Evolutionary conservation across 1,284 basidiomycete genomes (phyloP), one percentile per base, ranked within the genome.

Genomic region (Heterobasidion annosum): DNA sequence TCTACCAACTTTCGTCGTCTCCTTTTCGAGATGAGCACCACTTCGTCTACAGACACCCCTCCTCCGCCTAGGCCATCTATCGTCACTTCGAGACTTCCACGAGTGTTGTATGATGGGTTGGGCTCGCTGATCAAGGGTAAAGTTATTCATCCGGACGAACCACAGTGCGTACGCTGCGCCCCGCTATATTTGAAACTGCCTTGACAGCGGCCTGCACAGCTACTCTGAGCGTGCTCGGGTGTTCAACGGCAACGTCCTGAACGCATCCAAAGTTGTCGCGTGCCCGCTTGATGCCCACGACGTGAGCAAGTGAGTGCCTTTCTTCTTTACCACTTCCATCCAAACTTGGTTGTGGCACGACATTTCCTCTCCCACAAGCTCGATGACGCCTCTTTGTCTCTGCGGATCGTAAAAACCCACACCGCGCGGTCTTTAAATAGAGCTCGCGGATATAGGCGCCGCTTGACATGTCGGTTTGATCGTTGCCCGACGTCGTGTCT

Each of bases 221-320:
- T 91, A 90, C 64, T 56, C 65, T 9, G 75, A 80, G 34, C 80
- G 81, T 53, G 75, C 83, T 2, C 77, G 70, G 53, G 80, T 91
- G 54, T 92, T 91, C 74, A 92, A 92, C 58, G 89, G 88, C 8
- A 88, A 88, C 55, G 78, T 91, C 51, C 72, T 78, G 53, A 75
- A 78, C 33, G 60, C 67, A 0, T 77, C 86, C 12, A 72, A 79
- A 57, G 78, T 80, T 2, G 78, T 90, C 16, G 81, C 77, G 1
- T 84, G 82, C 55, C 89, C 90, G 1, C 64, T 84, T 34, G 83
- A 89, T 59, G 84, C 88, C 2, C 72, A 79, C 55, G 87, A 92
- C 63, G 81, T 91, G 45, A 88, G 85, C 76, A 76, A 75, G 85
- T 87, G 63, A 63, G 82, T 67, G 9, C 2, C 7, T n/a, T 45